Conservation (phyloP, 345 rosid species). For the Tarenaya hassleriana region DNA sequence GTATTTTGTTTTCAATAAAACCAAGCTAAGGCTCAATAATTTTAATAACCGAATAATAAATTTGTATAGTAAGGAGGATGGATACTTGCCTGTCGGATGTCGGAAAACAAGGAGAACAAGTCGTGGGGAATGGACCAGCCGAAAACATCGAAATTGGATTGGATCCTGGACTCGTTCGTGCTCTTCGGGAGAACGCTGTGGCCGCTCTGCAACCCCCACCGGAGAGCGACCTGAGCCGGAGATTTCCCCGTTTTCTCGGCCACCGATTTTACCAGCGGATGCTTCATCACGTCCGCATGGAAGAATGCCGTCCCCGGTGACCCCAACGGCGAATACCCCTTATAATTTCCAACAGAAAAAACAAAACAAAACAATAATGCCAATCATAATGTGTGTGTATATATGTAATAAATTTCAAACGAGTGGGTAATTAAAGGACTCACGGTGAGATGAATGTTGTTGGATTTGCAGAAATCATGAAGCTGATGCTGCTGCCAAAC, state of each 20-base stretch:
- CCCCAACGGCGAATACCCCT: conserved; percentile 68
- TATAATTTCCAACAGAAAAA: not conserved
- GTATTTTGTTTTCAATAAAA: too few species aligned
- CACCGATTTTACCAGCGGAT: conserved; percentile 31
- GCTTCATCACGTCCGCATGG: conserved; percentile 38
- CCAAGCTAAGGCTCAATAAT: too few species aligned
- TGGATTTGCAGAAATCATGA: conserved; percentile 48
- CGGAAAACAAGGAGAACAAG: conserved; percentile 32
- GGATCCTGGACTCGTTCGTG: conserved; percentile 38
- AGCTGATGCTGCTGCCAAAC: conserved; percentile 53
- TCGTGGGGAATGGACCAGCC: conserved; percentile 45
- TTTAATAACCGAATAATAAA: too few species aligned
- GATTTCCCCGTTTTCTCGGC: conserved; percentile 47
- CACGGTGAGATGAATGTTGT: conserved; percentile 54
- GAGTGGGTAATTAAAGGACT: conserved; percentile 31
- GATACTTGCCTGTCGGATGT: conserved; percentile 50
- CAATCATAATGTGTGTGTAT: not conserved
- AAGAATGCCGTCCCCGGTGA: conserved; percentile 33
- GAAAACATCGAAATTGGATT: conserved; percentile 37
- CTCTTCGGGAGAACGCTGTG: conserved; percentile 67
- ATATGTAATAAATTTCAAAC: conserved; percentile 24
- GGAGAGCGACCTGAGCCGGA: conserved; percentile 55
- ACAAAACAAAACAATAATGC: conserved; percentile 4
- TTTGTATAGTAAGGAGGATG: too few species aligned
- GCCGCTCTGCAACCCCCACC: conserved; percentile 65